Evolutionary conservation across 225 moss, liverwort and hornwort genomes (phyloP).

Genomic region (Ulota crispa): DNA sequence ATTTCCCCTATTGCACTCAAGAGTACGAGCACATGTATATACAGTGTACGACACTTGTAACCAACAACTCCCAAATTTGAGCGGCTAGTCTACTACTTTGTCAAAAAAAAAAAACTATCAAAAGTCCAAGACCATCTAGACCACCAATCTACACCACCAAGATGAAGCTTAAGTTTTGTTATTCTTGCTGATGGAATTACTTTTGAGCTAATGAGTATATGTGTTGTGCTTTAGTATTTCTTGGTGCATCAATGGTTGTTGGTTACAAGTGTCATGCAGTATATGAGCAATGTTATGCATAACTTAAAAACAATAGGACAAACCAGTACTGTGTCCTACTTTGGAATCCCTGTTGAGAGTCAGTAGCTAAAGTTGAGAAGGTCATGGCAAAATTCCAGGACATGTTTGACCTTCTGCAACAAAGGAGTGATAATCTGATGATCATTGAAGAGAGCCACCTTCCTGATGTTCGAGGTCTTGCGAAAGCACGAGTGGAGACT

Average conservation of each 20-base stretch:
- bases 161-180: too few species aligned
- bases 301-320: not conserved
- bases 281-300: not conserved
- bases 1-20: not conserved
- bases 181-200: too few species aligned
- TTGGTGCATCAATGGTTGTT: too few species aligned
- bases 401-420: conserved; percentile 79
- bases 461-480: conserved; percentile 74
- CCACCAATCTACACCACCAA: too few species aligned
- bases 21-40: not conserved
- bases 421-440: conserved; percentile 64
- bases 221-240: too few species aligned
- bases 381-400: conserved; percentile 46
- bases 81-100: too few species aligned
- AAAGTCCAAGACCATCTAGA: too few species aligned
- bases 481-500: conserved; percentile 69
- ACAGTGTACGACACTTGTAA: too few species aligned
- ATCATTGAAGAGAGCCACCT: conserved; percentile 79
- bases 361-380: not conserved
- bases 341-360: not conserved
- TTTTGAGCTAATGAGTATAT: too few species aligned
- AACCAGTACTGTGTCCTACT: not conserved
- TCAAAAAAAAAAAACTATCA: too few species aligned
- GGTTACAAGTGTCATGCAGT: too few species aligned
- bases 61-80: too few species aligned